Conservation (phyloP, 345 rosid species). For the Microcos paniculata region DNA sequence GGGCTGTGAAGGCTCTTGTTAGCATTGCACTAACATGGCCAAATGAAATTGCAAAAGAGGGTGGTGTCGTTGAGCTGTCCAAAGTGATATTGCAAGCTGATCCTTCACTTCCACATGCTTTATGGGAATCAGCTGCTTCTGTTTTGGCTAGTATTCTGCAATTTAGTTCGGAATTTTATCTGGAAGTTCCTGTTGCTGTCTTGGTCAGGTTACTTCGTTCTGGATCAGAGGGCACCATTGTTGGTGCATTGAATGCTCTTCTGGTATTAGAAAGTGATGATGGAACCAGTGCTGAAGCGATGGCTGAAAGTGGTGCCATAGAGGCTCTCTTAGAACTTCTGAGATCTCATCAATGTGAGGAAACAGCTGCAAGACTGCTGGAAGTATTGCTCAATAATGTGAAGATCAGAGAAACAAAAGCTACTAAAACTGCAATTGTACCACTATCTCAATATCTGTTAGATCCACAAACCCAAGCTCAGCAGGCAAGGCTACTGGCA, state of each 20-base stretch:
- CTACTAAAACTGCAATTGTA: constrained; percentile 79
- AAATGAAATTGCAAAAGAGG: constrained; percentile 94
- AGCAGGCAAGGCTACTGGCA: constrained; percentile 89
- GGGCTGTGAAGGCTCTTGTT: constrained; percentile 96
- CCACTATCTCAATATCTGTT: constrained; percentile 94
- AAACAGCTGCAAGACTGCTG: constrained; percentile 90
- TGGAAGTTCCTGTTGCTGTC: constrained; percentile 96
- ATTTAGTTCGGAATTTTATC: constrained; percentile 91
- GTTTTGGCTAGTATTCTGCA: constrained; percentile 84
- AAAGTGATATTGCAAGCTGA: constrained; percentile 93
- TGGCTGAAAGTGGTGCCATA: constrained; percentile 99
- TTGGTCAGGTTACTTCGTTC: constrained; percentile 88
- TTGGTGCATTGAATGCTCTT: constrained; percentile 92
- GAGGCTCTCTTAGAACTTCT: constrained; percentile 97
- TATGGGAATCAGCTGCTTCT: constrained; percentile 97
- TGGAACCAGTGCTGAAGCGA: constrained; percentile 94
- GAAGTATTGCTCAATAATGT: constrained; percentile 95
- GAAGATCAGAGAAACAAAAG: constrained; percentile 93
- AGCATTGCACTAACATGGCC: constrained; percentile 90
- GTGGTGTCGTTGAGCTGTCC: constrained; percentile 90
- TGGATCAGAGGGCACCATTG: constrained; percentile 74
- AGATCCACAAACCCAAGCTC: constrained; percentile 99
- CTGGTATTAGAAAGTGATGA: constrained; percentile 96
- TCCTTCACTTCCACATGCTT: constrained; percentile 84
- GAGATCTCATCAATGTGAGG: constrained; percentile 94